Evolutionary conservation across 176 grass and related monocot genomes (phyloP), one percentile per base, ranked within the genome.

Genomic region (Triticum urartu): DNA sequence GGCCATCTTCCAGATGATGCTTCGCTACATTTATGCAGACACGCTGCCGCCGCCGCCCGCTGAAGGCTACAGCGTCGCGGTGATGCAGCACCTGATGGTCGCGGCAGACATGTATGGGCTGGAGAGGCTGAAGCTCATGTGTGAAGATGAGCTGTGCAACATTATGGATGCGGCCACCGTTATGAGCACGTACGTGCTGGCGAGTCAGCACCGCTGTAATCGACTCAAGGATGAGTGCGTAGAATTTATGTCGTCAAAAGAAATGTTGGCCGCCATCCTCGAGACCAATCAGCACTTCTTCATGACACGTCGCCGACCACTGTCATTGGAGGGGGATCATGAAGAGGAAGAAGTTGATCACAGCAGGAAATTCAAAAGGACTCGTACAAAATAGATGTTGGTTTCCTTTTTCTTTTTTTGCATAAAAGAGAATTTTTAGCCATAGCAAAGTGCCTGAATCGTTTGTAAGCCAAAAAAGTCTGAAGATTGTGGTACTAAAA

Each of bases 21-120:
- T 88, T 7, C 80, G 26, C 70, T 88, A 81, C 67, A 21, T 87
- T 25, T 87, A 87, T 58, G 26, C 35, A 12, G 78, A 87, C 0
- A 8, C 20, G 11, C 26, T 67, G 40, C 86, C 86, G 5, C 83
- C 71, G 56, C 75, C 66, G 43, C 24, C 22, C 1, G 17, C 32
- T 1, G 11, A n/a, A 21, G 50, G 9, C 0, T 22, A 26, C 30
- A 14, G 13, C 66, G 5, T 12, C 4, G 64, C 66, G 50, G 10
- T 4, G n/a, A 64, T 60, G 72, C 86, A 83, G 64, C 72, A 70
- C 21, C 4, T 88, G 72, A 63, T 88, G 24, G 63, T 64, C 25
- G 62, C 62, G 11, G 62, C 62, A 13, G 62, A 64, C 25, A 13
- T 25, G 25, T 64, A 64, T 5, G 62, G n/a, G 0, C 63, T 64